Evolutionary conservation across 2,329 filamentous ascomycete species (phyloP).

Genomic region (Trichoderma sp.): DNA sequence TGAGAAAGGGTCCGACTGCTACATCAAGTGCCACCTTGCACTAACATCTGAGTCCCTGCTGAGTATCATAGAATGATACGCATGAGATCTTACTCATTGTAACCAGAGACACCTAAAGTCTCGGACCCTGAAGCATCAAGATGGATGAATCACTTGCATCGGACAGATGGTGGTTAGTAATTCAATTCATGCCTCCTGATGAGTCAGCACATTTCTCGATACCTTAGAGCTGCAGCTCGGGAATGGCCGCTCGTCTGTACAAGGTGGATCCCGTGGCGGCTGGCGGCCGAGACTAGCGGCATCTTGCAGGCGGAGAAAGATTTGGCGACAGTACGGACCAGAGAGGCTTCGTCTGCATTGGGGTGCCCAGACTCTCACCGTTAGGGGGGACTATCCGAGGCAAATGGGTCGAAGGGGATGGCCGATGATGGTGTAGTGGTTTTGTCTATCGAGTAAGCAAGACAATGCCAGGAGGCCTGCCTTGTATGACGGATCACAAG

Average conservation of each 20-base stretch:
- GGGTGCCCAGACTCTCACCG: neutral
- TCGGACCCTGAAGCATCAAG: no score
- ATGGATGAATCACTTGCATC: no score
- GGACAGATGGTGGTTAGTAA: no score
- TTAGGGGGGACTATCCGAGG: neutral
- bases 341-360: neutral
- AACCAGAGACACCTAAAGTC: no score
- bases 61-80: no score
- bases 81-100: no score
- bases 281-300: conserved; percentile 23
- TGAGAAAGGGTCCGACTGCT: no score
- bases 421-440: no score
- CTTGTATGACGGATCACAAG: neutral
- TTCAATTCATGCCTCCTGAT: no score
- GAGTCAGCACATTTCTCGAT: neutral
- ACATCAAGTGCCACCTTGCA: no score
- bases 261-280: conserved; percentile 15
- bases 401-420: neutral
- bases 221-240: conserved; percentile 12
- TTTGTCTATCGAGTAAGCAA: no score
- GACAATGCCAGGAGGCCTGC: neutral
- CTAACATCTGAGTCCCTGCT: no score
- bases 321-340: neutral
- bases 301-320: conserved; percentile 21
- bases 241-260: conserved; percentile 17